Conservation (phyloP, 805 yeast genomes). For the Candida ovalis region DNA sequence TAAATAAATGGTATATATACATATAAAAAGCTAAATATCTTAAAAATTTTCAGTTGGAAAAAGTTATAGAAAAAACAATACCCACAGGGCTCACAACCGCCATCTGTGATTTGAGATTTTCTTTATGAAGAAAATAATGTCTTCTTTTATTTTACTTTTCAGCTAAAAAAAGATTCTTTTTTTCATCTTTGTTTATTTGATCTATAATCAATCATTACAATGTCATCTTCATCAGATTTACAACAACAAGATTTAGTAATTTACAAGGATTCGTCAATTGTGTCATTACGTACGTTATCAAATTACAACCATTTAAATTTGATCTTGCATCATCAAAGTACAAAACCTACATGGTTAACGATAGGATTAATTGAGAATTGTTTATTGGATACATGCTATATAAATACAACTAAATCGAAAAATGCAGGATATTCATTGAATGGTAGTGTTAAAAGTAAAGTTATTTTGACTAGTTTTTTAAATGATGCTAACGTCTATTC, state of each 20-base stretch:
- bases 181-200: not conserved
- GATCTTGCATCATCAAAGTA: slow-evolving; percentile 44
- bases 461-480: slow-evolving; percentile 33
- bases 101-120: not conserved
- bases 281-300: slow-evolving; percentile 26
- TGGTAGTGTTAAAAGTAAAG: slow-evolving; percentile 29
- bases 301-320: slow-evolving; percentile 28
- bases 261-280: slow-evolving; percentile 47
- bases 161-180: not conserved
- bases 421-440: slow-evolving; percentile 1
- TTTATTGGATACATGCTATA: slow-evolving; percentile 41
- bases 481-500: slow-evolving; percentile 21
- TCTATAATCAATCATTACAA: not conserved
- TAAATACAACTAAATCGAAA: slow-evolving; percentile 34
- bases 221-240: slow-evolving; percentile 22
- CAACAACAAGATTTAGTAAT: slow-evolving; percentile 60
- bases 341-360: slow-evolving; percentile 62
- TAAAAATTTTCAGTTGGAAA: not conserved
- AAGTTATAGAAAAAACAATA: not conserved
- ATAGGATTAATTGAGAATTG: slow-evolving; percentile 51
- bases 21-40: no score
- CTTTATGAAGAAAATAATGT: no score
- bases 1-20: not conserved
- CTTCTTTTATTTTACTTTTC: no score
- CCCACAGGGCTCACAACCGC: not conserved